A percentile compares a stretch with the other conserved stretches of the same genome.
These are phyloP conservation scores for Ophiostoma quercus DNA, from an alignment of 2,329 filamentous ascomycete species.

Conservation along the genomic window DNA sequence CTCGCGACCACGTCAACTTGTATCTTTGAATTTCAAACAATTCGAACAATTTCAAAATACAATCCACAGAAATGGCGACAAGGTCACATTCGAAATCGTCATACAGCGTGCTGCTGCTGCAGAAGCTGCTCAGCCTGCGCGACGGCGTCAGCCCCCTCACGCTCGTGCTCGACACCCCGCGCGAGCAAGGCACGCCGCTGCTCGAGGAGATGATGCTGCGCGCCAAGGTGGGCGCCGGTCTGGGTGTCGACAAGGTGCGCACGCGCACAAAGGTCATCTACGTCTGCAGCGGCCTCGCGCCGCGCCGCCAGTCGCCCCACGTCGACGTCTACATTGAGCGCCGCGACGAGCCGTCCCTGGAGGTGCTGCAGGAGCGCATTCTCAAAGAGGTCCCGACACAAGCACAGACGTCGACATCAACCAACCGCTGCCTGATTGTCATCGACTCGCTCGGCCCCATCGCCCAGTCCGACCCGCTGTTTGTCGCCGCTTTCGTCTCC, in stretches of 20 bases:
- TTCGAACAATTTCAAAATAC: too few species aligned
- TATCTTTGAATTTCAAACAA: too few species aligned
- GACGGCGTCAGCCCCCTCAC: conserved; percentile 73
- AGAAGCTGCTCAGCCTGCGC: conserved; percentile 31
- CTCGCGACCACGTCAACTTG: too few species aligned
- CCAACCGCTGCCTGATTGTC: conserved; percentile 61
- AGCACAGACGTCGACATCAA: background rate
- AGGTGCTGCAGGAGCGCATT: conserved; percentile 56
- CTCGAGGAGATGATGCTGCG: conserved; percentile 68
- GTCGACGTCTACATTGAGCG: conserved; percentile 64
- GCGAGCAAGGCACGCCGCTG: conserved; percentile 69
- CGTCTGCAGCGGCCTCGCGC: conserved; percentile 63
- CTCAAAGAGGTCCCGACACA: conserved; percentile 25
- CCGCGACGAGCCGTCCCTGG: conserved; percentile 53
- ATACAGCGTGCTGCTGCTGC: conserved; percentile 31
- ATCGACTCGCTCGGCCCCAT: conserved; percentile 75
- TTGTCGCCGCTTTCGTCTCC: conserved; percentile 64
- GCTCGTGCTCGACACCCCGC: conserved; percentile 74
- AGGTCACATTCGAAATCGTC: conserved; percentile 28
- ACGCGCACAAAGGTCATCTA: conserved; percentile 51
- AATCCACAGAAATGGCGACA: too few species aligned
- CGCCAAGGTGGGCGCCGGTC: conserved; percentile 61
- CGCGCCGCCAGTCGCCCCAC: conserved; percentile 57
- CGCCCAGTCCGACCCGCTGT: conserved; percentile 47
- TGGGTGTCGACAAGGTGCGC: background rate